Evolutionary conservation across 768 basidiomycete genomes (phyloP), one percentile per base, ranked within the genome.

Genomic region (Termitomyces sp.): DNA sequence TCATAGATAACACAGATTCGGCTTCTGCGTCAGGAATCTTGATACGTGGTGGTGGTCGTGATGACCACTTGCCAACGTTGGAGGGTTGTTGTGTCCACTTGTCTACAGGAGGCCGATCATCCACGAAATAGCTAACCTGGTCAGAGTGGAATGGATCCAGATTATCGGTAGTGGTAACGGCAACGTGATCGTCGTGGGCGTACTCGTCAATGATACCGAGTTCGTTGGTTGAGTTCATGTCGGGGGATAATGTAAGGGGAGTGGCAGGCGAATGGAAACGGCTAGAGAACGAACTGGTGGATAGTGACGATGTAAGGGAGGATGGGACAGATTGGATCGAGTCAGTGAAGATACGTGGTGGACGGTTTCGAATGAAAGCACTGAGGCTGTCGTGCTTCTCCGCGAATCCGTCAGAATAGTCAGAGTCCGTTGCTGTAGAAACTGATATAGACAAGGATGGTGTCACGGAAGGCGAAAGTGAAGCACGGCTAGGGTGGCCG

Each of bases 281-380:
- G 53, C 61, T 56, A 33, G 67, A 62, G 3, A 65, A 64, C 4
- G 76, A 77, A 52, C 73, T 75, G 55, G 62, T 66, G 1, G 76
- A 77, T 8, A 61, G 67, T 30, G 74, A 78, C 49, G 76, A 76
- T 31, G 72, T 68, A 50, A 82, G 68, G 10, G 80, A 78, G n/a
- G 78, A 78, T n/a, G 60, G 49, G 6, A 57, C 26, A 14, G 57
- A 59, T 35, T 57, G 60, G 21, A 56, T 50, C 10, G 61, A 61
- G 42, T 62, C 63, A 1, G 60, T 64, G 31, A 49, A 57, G 45
- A 65, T 63, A 28, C 60, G 62, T 52, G 56, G 62, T 51, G 66
- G 54, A 21, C 70, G 69, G 26, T 40, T 4, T 37, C 73, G 73
- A 8, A 60, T 52, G 45, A 60, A 58, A 28, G 48, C 35, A 28